Conservation (phyloP, 441 rosid species). For the Metrosideros polymorpha region DNA sequence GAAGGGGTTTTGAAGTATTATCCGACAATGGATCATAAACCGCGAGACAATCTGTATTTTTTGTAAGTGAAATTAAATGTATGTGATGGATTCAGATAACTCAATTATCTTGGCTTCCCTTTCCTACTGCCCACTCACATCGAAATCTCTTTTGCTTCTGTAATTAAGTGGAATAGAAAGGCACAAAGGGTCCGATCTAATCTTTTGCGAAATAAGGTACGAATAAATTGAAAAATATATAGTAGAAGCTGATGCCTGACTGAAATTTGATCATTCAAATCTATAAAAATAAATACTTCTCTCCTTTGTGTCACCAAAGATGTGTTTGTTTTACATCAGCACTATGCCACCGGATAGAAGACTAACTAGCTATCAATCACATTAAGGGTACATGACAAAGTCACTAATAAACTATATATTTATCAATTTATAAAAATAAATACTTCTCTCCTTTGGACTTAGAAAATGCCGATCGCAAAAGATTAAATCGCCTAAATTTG, state of each 20-base stretch:
- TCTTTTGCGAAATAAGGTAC: background rate
- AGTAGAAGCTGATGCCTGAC: background rate
- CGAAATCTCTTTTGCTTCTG: no score
- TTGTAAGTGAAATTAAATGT: no score
- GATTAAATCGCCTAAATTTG: background rate
- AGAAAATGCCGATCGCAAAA: background rate
- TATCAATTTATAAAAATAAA: no score
- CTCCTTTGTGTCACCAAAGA: background rate
- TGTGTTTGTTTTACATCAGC: background rate
- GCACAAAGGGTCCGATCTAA: no score
- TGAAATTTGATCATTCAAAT: background rate
- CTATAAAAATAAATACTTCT: background rate
- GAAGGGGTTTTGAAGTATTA: no score
- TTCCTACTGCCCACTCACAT: no score
- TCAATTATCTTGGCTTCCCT: no score
- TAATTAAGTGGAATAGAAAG: no score
- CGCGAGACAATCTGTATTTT: no score
- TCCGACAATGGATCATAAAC: no score
- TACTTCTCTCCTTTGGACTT: background rate
- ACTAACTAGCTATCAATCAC: background rate
- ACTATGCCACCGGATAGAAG: background rate
- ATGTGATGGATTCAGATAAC: no score
- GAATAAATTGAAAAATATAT: background rate
- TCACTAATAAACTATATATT: no score
- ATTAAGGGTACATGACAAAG: background rate